Conservation (phyloP, 192 early-diverging fungal genomes). For the Entophlyctis luteolus region DNA sequence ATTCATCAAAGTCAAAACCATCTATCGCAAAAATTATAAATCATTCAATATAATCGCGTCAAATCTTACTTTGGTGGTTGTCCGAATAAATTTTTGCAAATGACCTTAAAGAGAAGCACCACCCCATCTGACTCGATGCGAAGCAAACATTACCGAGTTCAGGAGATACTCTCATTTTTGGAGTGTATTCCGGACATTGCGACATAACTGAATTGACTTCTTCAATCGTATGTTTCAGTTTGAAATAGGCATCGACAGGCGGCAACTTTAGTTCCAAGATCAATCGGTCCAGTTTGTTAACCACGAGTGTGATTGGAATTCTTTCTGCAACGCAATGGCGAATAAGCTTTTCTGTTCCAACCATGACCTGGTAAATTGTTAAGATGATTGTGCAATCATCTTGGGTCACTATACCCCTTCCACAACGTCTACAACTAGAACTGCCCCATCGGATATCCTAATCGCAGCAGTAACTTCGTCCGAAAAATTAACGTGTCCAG, state of each 20-base stretch:
- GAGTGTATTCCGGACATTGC: slow-evolving; percentile 22
- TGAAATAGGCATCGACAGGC: slow-evolving; percentile 94
- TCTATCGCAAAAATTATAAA: slow-evolving; percentile 22
- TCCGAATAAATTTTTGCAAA: slow-evolving; percentile 89
- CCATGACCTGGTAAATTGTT: slow-evolving; percentile 62
- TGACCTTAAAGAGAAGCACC: slow-evolving; percentile 87
- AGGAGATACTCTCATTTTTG: slow-evolving; percentile 77
- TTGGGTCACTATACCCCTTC: slow-evolving; percentile 70
- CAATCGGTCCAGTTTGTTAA: slow-evolving; percentile 98
- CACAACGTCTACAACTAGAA: slow-evolving; percentile 89
- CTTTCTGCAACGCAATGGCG: slow-evolving; percentile 73
- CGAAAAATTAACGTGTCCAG: slow-evolving; percentile 92
- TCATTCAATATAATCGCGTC: slow-evolving; percentile 2
- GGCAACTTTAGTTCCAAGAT: slow-evolving; percentile 95
- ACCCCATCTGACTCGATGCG: slow-evolving; percentile 82
- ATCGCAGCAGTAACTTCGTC: slow-evolving; percentile 88
- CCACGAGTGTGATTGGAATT: slow-evolving; percentile 76
- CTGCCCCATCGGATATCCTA: slow-evolving; percentile 83
- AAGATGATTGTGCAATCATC: slow-evolving; percentile 9
- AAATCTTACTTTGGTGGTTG: slow-evolving; percentile 55
- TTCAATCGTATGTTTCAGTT: slow-evolving; percentile 91
- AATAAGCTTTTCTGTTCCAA: slow-evolving; percentile 84
- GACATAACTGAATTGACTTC: slow-evolving; percentile 85
- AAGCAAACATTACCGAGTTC: slow-evolving; percentile 96
- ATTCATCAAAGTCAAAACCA: slow-evolving; percentile 66